phyloP scores from a whole-genome alignment of 2,329 filamentous ascomycete species.

The Alternaria burnsii region DNA sequence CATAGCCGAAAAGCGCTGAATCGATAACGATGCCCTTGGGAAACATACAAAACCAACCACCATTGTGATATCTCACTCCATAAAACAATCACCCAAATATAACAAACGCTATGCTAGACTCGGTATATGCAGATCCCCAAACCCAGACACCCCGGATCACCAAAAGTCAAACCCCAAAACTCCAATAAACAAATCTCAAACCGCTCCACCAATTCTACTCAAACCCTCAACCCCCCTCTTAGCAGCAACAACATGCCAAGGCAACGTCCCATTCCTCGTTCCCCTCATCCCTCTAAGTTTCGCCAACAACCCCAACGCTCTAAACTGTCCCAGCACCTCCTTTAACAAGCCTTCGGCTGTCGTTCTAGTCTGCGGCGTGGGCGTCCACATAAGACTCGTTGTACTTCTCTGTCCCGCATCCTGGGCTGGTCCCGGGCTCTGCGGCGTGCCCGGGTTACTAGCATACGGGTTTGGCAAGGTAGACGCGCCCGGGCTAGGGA shows the following conservation, averaged over 20 bases:
- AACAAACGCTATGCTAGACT: neutral
- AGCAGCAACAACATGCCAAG: conserved; percentile 79
- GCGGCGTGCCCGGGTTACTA: conserved; percentile 12
- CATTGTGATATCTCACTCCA: neutral
- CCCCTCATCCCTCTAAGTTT: conserved; percentile 68
- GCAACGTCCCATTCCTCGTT: conserved; percentile 68
- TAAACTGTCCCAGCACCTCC: conserved; percentile 75
- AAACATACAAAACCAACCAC: neutral
- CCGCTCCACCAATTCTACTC: conserved; percentile 26
- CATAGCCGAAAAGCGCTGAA: neutral
- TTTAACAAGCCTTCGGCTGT: conserved; percentile 69
- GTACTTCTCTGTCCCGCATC: conserved; percentile 23
- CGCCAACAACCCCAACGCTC: conserved; percentile 73
- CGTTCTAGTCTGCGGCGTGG: conserved; percentile 38
- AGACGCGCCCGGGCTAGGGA: conserved; percentile 29
- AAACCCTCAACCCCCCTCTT: conserved; percentile 73
- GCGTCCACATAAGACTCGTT: conserved; percentile 47
- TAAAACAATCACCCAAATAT: neutral
- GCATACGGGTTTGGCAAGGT: conserved; percentile 10
- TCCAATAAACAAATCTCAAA: neutral
- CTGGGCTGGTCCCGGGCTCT: conserved; percentile 16
- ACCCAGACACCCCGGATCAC: neutral
- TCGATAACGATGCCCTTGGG: neutral
- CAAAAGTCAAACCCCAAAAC: neutral
- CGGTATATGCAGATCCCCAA: neutral